Conservation (phyloP, 257 asterid species). For the Paraleonurus japonicus region DNA sequence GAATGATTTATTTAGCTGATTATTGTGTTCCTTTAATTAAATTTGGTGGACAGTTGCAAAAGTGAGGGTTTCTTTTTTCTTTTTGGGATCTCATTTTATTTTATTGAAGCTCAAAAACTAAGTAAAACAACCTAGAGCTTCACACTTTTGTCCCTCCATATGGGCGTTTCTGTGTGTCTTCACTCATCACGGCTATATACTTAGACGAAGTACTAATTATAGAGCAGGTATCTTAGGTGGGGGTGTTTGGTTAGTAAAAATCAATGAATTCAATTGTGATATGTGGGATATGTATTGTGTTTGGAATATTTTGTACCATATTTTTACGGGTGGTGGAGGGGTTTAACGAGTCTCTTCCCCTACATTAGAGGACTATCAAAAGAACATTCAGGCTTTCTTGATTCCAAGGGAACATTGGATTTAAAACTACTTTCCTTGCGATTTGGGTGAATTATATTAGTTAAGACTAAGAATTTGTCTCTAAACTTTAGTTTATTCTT, state of each 20-base stretch:
- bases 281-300: not conserved
- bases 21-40: conserved; percentile 3
- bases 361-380: not conserved
- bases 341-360: not conserved
- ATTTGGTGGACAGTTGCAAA: conserved; percentile 20
- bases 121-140: not conserved
- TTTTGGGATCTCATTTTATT: not conserved
- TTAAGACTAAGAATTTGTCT: conserved; percentile 4
- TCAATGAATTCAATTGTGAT: not conserved
- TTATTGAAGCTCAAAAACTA: not conserved
- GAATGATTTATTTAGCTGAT: conserved; percentile 2
- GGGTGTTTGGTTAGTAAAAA: not conserved
- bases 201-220: not conserved
- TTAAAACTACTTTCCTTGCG: conserved; percentile 23
- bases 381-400: conserved; percentile 14
- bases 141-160: not conserved
- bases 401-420: conserved; percentile 24
- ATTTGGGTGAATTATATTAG: conserved; percentile 14
- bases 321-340: not conserved
- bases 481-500: conserved; percentile 35
- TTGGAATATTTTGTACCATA: not conserved
- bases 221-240: not conserved
- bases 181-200: not conserved
- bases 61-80: not conserved
- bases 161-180: not conserved